Evolutionary conservation across 768 basidiomycete species (phyloP), one percentile per base, ranked within the genome.

Genomic region (Amanita exitialis): DNA sequence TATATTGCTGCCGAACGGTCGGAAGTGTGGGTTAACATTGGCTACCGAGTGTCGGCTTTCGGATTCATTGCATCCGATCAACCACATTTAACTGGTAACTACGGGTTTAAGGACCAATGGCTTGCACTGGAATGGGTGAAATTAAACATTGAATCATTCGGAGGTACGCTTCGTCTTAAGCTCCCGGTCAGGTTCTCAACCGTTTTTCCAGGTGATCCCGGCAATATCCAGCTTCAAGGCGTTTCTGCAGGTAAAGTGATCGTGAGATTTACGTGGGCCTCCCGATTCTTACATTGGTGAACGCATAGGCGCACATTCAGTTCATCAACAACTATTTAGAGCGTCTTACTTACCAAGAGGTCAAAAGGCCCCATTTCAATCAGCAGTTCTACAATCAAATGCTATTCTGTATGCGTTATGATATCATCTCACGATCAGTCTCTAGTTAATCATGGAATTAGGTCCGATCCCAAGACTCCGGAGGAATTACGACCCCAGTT

Each of bases 51-150:
- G 12, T 86, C 84, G 0, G 85, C 76, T 1, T 84, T 89, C 57
- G 87, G 87, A 0, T 90, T 87, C 59, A 66, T 90, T 18, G 86
- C 84, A 0, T 75, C 74, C 55, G 80, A 83, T 41, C 62, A 76
- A 52, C 84, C 83, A 10, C 60, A 65, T 37, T 61, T 90, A 42
- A 68, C 69, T 13, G 87, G 88, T 2, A 90, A 90, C 58, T 90
- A 82, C 61, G 86, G 87, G 0, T 90, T 90, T 69, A 89, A 88
- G 63, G 87, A 90, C 58, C 85, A 86, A 58, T 89, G 86, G 86
- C 59, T 85, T 16, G 86, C 80, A 0, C 59, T 89, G n/a, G 67
- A 76, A 56, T 89, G 86, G 86, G 68, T 89, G 21, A 76, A 69
- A 42, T 75, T 75, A 15, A 85, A 89, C 57, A 86, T 90, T 18